Evolutionary conservation across 805 yeast genomes (phyloP), one percentile per base, ranked within the genome.

Genomic region (Candida saitoana): DNA sequence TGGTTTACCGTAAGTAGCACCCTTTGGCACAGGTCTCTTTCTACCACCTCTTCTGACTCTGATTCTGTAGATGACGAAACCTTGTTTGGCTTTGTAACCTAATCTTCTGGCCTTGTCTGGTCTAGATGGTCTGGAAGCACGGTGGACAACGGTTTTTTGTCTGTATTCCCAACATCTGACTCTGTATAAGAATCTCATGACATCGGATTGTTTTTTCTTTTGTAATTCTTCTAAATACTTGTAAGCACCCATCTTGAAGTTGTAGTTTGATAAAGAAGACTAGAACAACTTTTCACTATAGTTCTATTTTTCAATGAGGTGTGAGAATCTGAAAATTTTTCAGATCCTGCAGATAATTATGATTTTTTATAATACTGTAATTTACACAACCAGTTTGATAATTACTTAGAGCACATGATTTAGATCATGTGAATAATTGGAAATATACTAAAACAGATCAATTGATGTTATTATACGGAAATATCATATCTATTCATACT

Each of bases 121-220:
- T 79, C 98, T 90, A 61, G 97, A 85, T 66, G 99, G 99, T 76
- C 91, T 88, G 47, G 95, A 63, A 61, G 97, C 97, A 76, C 99
- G 86, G 96, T 93, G 98, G 76, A 93, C 85, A 60, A 90, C 98
- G 68, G 80, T 84, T 82, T 84, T 84, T 81, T 93, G 99, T 82
- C 99, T 90, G 96, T 89, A 93, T 79, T 93, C 99, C 99, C 99
- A 93, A 80, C 96, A 93, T 87, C 99, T 88, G 83, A 93, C 96
- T 77, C 99, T 86, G 79, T 86, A 87, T 70, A 93, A 80, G 88
- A 93, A 93, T 79, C 99, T 87, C 80, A 87, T 79, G 67, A 93
- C 97, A 78, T 93, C 99, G 70, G 97, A 89, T 83, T 93, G 99
- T 85, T 93, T 93, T 95, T 93, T 93, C 84, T 97, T 90, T 76